Evolutionary conservation across 2,329 filamentous ascomycete species (phyloP), one percentile per base, ranked within the genome.

Genomic region (Pseudofabraea citricarpa): DNA sequence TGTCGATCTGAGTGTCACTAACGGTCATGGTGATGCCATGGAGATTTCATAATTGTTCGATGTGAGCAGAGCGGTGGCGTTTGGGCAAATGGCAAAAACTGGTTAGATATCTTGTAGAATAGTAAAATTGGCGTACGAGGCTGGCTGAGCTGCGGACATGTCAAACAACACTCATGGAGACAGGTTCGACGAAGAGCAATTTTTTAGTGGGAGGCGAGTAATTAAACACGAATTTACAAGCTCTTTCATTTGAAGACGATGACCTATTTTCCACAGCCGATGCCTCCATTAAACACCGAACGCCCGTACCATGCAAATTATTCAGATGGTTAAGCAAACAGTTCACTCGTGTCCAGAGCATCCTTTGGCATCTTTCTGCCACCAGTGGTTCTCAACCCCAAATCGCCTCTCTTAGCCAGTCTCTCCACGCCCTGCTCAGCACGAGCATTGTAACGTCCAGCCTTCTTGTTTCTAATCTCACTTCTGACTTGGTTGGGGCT

Each of bases 401-500:
- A 66, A 20, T 85, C 81, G 32, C 81, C 81, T 66, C 80, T 86
- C 74, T 86, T 93, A 44, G 81, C 77, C 58, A 83, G 71, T 51
- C 82, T 77, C 60, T 91, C 87, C 39, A 85, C 73, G 53, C 77
- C 72, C 55, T 85, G 81, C 61, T 95, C 90, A 22, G 82, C 79
- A 48, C 93, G 77, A 44, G 76, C 74, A 54, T 87, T 87, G 69
- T 94, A 91, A 54, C 81, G 81, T 38, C 80, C 77, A 1, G 90
- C 88, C 72, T 88, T 90, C 55, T 77, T 73, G 66, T 80, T 73
- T 55, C 88, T 75, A 55, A 95, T 66, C 51, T 97, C 93, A 31
- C 88, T 75, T 53, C 93, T 77, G 51, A 97, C 81, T 68, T 96
- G 88, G 77, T 98, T 98, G 8, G 93, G 93, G 54, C 86, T 93